A percentile compares a stretch with the other conserved stretches of the same genome.
Evolutionary conservation across 768 basidiomycete species (phyloP).

Genomic region (Tephrocybe sp.): DNA sequence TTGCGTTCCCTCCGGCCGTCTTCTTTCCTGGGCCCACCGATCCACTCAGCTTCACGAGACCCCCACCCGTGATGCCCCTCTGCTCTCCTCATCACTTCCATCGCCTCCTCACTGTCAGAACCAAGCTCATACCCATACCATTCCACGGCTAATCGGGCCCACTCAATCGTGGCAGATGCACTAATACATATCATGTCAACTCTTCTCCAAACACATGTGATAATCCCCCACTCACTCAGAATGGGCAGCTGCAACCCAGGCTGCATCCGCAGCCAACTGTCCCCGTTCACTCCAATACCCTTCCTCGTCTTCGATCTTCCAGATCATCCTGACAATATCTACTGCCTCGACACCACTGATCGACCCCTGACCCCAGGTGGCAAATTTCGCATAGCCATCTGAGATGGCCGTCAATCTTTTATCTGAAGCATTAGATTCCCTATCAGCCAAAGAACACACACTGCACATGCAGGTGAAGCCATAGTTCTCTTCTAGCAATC

Average conservation of each 20-base stretch:
- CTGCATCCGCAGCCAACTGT: slow-evolving; percentile 57
- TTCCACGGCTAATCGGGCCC: slow-evolving; percentile 45
- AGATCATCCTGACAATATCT: slow-evolving; percentile 45
- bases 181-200: slow-evolving; percentile 26
- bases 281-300: slow-evolving; percentile 68
- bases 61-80: slow-evolving; percentile 49
- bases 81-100: slow-evolving; percentile 36
- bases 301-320: slow-evolving; percentile 58
- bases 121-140: slow-evolving; percentile 64
- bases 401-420: slow-evolving; percentile 44
- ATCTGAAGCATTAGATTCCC: slow-evolving; percentile 50
- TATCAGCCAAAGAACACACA: slow-evolving; percentile 53
- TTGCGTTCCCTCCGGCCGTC: too few species aligned
- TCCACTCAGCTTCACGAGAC: slow-evolving; percentile 30
- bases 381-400: slow-evolving; percentile 40
- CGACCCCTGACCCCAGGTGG: slow-evolving; percentile 43
- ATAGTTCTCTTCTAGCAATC: slow-evolving; percentile 47
- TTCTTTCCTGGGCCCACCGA: slow-evolving; percentile 42
- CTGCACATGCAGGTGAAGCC: slow-evolving; percentile 58
- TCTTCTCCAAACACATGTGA: slow-evolving; percentile 6
- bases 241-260: slow-evolving; percentile 59
- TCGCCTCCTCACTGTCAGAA: slow-evolving; percentile 48
- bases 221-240: slow-evolving; percentile 53
- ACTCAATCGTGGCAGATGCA: slow-evolving; percentile 40
- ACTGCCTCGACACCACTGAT: slow-evolving; percentile 52